Conservation (phyloP, 2,329 filamentous ascomycete genomes). For the Zymoseptoria brevis region DNA sequence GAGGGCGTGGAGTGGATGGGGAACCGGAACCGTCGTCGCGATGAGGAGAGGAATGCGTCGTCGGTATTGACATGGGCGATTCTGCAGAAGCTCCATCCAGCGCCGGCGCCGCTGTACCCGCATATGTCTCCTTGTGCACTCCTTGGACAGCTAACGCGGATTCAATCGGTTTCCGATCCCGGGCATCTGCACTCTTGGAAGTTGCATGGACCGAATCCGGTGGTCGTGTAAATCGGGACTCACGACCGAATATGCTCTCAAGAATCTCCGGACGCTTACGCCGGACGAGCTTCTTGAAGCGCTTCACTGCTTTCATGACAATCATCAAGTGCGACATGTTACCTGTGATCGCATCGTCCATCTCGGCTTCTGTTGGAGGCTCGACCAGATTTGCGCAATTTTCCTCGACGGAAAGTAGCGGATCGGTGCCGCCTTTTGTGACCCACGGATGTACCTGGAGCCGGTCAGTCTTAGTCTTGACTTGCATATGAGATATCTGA, state of each 20-base stretch:
- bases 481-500: constrained; percentile 34
- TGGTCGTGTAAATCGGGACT: constrained; percentile 51
- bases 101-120: constrained; percentile 23
- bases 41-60: not conserved
- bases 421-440: constrained; percentile 69
- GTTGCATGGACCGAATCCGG: constrained; percentile 30
- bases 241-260: constrained; percentile 52
- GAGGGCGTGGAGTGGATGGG: not conserved
- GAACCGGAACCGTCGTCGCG: not conserved
- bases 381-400: constrained; percentile 77
- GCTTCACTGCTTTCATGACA: constrained; percentile 84
- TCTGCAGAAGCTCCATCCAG: constrained; percentile 9
- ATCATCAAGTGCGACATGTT: constrained; percentile 81
- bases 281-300: constrained; percentile 70
- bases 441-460: constrained; percentile 84
- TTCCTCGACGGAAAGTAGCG: constrained; percentile 70
- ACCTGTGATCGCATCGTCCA: constrained; percentile 81
- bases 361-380: constrained; percentile 79
- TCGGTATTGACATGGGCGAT: not conserved
- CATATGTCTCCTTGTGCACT: constrained; percentile 39
- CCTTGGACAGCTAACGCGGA: constrained; percentile 46
- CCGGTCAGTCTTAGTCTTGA: constrained; percentile 14
- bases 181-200: constrained; percentile 39
- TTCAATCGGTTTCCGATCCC: constrained; percentile 45
- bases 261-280: constrained; percentile 47